Conservation (phyloP, 371 early-diverging fungal species). For the Fennellomyces sp. region DNA sequence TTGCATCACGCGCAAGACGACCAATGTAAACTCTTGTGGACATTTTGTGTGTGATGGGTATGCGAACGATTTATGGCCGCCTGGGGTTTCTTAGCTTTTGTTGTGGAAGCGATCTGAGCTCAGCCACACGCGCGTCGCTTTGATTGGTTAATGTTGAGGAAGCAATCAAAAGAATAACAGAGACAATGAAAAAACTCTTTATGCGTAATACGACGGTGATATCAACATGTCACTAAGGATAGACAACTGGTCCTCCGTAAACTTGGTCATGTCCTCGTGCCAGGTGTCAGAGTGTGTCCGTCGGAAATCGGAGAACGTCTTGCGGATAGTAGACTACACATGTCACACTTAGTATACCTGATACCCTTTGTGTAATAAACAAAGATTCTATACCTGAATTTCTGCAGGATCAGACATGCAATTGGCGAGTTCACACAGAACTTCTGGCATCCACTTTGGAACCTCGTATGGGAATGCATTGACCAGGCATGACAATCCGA, state of each 20-base stretch:
- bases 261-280: slow-evolving; percentile 84
- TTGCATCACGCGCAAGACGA: slow-evolving; percentile 68
- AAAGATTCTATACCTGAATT: slow-evolving; percentile 63
- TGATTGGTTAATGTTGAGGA: not conserved
- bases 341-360: not conserved
- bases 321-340: slow-evolving; percentile 74
- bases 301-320: slow-evolving; percentile 89
- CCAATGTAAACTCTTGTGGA: slow-evolving; percentile 73
- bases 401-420: slow-evolving; percentile 90
- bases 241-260: slow-evolving; percentile 78
- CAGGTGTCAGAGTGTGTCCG: slow-evolving; percentile 94
- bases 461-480: slow-evolving; percentile 92
- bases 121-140: not conserved
- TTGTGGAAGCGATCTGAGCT: not conserved
- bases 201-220: slow-evolving; percentile 83
- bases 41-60: too few relatives aligned
- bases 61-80: too few relatives aligned
- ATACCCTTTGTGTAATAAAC: not conserved
- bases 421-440: slow-evolving; percentile 71
- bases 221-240: slow-evolving; percentile 86
- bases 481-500: slow-evolving; percentile 85
- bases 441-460: slow-evolving; percentile 88
- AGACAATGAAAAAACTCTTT: slow-evolving; percentile 11
- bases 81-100: not conserved
- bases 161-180: not conserved